Percentiles rank a stretch among this genome's conserved stretches.
Conservation (phyloP, 305 asterid species). For the Fraxinus nigra region DNA sequence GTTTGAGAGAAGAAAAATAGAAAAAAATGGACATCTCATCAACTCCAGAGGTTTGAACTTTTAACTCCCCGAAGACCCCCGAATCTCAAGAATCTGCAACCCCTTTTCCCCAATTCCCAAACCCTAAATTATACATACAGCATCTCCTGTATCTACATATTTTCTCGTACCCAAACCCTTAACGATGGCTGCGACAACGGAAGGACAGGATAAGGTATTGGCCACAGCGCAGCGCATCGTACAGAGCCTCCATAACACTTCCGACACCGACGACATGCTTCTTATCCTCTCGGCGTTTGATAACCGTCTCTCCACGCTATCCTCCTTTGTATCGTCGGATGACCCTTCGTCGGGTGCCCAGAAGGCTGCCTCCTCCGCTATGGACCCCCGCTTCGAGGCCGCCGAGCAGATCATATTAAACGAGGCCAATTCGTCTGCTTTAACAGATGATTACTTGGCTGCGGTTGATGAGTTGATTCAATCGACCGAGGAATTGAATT, state of each 20-base stretch:
- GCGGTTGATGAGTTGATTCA: constrained; percentile 77
- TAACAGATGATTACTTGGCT: constrained; percentile 48
- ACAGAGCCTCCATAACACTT: constrained; percentile 64
- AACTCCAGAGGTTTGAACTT: constrained; percentile 12
- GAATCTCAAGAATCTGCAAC: not conserved
- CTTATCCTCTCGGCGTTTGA: constrained; percentile 73
- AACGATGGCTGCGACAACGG: constrained; percentile 65
- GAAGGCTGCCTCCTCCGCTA: constrained; percentile 26
- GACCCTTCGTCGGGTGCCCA: constrained; percentile 6
- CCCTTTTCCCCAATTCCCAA: constrained; percentile 21
- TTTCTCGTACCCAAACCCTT: not conserved
- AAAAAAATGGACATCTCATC: constrained; percentile 7
- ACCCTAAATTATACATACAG: constrained; percentile 29
- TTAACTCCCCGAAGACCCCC: not conserved
- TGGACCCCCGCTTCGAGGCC: constrained; percentile 47
- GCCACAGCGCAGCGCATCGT: constrained; percentile 98
- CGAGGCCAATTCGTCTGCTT: constrained; percentile 35
- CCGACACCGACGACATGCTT: constrained; percentile 79
- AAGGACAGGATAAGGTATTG: constrained; percentile 78
- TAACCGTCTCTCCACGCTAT: constrained; percentile 73
- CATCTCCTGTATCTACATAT: not conserved
- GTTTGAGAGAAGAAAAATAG: not conserved
- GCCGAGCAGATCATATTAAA: constrained; percentile 62
- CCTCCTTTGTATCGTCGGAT: constrained; percentile 53
- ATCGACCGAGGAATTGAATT: constrained; percentile 60